These are phyloP conservation scores for Lasiosphaeria miniovina DNA, from an alignment of 495 filamentous ascomycete genomes.

Conservation along the genomic window DNA sequence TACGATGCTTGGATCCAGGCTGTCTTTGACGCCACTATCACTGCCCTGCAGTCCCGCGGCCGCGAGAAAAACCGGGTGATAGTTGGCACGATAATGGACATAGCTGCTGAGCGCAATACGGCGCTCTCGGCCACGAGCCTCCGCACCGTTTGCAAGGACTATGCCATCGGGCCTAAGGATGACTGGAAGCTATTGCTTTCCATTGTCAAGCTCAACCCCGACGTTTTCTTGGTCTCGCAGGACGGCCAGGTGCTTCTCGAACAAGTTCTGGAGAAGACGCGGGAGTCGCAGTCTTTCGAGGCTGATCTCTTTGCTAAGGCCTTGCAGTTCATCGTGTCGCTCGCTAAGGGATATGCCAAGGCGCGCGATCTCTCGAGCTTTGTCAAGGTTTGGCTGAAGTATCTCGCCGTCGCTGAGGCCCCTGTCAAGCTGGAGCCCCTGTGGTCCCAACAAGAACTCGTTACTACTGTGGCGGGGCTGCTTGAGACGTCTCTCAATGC, in stretches of 20 bases:
- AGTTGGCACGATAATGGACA: conserved; percentile 38
- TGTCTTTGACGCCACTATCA: conserved; percentile 54
- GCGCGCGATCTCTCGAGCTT: conserved; percentile 67
- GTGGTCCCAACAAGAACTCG: conserved; percentile 65
- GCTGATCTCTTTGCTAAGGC: conserved; percentile 17
- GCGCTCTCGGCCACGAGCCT: conserved; percentile 31
- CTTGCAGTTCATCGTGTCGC: conserved; percentile 48
- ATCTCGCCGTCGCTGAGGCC: conserved; percentile 51
- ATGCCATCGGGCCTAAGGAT: conserved; percentile 39
- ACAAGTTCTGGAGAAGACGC: conserved; percentile 33
- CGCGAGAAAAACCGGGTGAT: conserved; percentile 17
- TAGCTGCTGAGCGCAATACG: conserved; percentile 31
- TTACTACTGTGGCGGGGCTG: conserved; percentile 37
- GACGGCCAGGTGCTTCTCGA: conserved; percentile 34
- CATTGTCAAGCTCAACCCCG: conserved; percentile 62
- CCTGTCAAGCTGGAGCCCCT: conserved; percentile 37
- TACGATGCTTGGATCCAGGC: conserved; percentile 66
- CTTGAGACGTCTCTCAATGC: conserved; percentile 44
- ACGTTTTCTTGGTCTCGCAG: conserved; percentile 57
- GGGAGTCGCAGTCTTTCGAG: conserved; percentile 6
- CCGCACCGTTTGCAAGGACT: conserved; percentile 37
- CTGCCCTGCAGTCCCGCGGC: conserved; percentile 20
- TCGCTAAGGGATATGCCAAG: conserved; percentile 60
- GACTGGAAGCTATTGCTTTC: conserved; percentile 63
- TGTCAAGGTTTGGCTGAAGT: conserved; percentile 61